Evolutionary conservation across 2,329 filamentous ascomycete genomes (phyloP).

Genomic region (Coniochaeta ligniaria): DNA sequence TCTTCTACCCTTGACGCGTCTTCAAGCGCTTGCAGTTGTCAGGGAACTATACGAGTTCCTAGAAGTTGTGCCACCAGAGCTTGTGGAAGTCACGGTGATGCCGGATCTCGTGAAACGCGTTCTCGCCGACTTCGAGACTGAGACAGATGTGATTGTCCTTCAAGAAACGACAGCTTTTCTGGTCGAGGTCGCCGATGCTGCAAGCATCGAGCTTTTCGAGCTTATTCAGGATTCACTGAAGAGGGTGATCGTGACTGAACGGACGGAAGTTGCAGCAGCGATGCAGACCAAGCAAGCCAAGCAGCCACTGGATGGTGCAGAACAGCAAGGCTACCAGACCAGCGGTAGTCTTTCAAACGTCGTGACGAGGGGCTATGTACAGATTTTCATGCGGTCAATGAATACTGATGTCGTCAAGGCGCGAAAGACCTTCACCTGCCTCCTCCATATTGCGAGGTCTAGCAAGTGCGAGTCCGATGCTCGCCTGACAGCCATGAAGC

Average conservation of each 20-base stretch:
- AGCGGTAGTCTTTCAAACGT: slow-evolving; percentile 59
- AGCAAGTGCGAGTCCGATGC: slow-evolving; percentile 58
- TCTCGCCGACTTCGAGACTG: slow-evolving; percentile 52
- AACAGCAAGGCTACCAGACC: slow-evolving; percentile 17
- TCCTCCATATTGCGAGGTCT: slow-evolving; percentile 57
- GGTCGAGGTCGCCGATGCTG: slow-evolving; percentile 55
- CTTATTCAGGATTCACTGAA: slow-evolving; percentile 47
- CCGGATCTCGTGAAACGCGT: slow-evolving; percentile 53
- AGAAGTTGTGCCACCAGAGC: slow-evolving; percentile 45
- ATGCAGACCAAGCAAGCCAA: slow-evolving; percentile 15
- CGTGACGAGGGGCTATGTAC: slow-evolving; percentile 62
- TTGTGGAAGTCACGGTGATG: slow-evolving; percentile 50
- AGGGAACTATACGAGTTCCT: slow-evolving; percentile 53
- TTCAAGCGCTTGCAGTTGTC: slow-evolving; percentile 54
- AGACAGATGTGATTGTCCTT: slow-evolving; percentile 58
- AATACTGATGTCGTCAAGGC: slow-evolving; percentile 60
- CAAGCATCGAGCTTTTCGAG: slow-evolving; percentile 51
- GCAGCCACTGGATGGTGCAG: slow-evolving; percentile 7
- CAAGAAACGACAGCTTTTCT: slow-evolving; percentile 58
- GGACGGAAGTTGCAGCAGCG: slow-evolving; percentile 32
- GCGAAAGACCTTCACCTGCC: slow-evolving; percentile 50
- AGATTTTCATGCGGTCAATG: slow-evolving; percentile 70
- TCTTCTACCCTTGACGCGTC: slow-evolving; percentile 54
- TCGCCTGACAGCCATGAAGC: slow-evolving; percentile 66
- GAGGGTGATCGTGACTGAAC: slow-evolving; percentile 42